Evolutionary conservation across 495 filamentous ascomycete genomes (phyloP).

Genomic region (Penicillium salamii): DNA sequence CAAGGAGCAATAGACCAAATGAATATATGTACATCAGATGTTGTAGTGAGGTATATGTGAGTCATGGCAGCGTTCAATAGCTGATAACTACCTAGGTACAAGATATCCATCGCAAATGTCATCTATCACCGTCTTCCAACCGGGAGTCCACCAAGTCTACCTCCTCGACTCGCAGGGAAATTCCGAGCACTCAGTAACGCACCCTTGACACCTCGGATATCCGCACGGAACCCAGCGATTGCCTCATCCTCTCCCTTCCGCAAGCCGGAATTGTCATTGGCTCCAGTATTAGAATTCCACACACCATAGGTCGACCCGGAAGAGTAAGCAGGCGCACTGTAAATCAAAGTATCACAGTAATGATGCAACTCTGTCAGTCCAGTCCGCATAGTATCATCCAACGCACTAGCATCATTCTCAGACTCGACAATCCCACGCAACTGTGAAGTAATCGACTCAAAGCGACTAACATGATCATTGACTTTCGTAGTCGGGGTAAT

Average conservation of each 20-base stretch:
- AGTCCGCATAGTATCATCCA: conserved; percentile 44
- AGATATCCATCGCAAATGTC: no score
- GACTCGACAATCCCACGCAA: conserved; percentile 51
- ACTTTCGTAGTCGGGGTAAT: conserved; percentile 29
- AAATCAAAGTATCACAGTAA: conserved; percentile 53
- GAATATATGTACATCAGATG: no score
- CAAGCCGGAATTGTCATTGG: conserved; percentile 25
- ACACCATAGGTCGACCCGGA: conserved; percentile 32
- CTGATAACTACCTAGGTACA: no score
- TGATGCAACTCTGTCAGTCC: conserved; percentile 45
- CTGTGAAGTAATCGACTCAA: conserved; percentile 50
- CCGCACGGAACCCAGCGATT: conserved; percentile 71
- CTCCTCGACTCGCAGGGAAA: conserved; percentile 49
- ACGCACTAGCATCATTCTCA: conserved; percentile 41
- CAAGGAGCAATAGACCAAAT: no score
- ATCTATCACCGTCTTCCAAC: conserved; percentile 13
- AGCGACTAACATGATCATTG: conserved; percentile 35
- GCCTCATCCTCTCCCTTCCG: conserved; percentile 67
- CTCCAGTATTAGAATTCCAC: conserved; percentile 29
- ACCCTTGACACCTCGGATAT: conserved; percentile 92
- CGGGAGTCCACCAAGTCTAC: conserved; percentile 21
- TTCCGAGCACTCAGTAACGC: conserved; percentile 78
- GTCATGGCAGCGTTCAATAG: no score
- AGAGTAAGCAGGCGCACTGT: conserved; percentile 33
- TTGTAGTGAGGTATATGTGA: no score